Percentiles rank a stretch among this genome's conserved stretches.
These are phyloP conservation scores for Kurtzmaniella quercitrusa DNA, from an alignment of 1,139 yeast genomes.

Conservation along the genomic window DNA sequence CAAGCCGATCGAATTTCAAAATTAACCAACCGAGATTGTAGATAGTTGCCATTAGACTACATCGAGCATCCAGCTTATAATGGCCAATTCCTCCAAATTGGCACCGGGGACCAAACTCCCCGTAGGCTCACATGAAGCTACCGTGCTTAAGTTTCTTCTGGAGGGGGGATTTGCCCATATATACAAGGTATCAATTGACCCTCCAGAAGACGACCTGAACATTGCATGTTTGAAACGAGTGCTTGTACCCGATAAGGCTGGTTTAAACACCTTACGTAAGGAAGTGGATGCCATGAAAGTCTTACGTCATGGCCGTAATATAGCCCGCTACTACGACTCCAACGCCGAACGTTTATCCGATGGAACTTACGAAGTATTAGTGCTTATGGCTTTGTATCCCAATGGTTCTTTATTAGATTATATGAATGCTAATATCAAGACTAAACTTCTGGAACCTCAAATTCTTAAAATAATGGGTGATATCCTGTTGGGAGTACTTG, in stretches of 20 bases:
- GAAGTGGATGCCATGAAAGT: constrained; percentile 83
- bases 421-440: constrained; percentile 66
- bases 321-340: constrained; percentile 70
- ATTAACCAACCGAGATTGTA: neutral
- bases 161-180: constrained; percentile 55
- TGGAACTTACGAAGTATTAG: constrained; percentile 65
- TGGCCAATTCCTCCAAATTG: constrained; percentile 30
- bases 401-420: constrained; percentile 67
- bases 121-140: constrained; percentile 41
- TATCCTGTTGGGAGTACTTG: constrained; percentile 61
- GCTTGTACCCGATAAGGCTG: constrained; percentile 65
- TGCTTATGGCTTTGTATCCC: constrained; percentile 76
- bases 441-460: constrained; percentile 59
- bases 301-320: constrained; percentile 49
- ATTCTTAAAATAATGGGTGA: constrained; percentile 65
- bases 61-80: constrained; percentile 3
- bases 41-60: neutral
- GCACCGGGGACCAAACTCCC: constrained; percentile 37
- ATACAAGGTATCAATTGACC: constrained; percentile 52
- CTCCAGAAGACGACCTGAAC: constrained; percentile 29
- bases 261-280: constrained; percentile 59
- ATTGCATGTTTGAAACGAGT: constrained; percentile 72
- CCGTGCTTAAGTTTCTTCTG: constrained; percentile 35
- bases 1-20: neutral
- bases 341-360: constrained; percentile 63